Evolutionary conservation across 768 basidiomycete species (phyloP).

Genomic region (Tubosaeta sp.): DNA sequence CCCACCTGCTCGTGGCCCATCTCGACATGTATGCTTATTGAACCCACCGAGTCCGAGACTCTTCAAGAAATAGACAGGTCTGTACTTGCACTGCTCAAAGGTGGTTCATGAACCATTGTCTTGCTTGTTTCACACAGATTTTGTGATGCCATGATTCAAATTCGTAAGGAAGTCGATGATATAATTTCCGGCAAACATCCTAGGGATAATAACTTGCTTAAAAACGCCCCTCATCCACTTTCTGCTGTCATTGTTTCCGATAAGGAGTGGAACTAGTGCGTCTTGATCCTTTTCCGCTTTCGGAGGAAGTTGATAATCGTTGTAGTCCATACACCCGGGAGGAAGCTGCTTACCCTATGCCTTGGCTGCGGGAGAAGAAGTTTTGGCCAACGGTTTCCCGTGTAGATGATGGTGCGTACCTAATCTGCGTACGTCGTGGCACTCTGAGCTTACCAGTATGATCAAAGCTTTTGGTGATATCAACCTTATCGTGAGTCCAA

Average conservation of each 20-base stretch:
- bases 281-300: neutral
- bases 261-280: slow-evolving; percentile 81
- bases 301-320: slow-evolving; percentile 4
- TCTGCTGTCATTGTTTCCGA: slow-evolving; percentile 68
- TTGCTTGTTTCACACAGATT: slow-evolving; percentile 48
- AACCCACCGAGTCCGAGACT: slow-evolving; percentile 95
- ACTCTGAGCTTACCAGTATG: slow-evolving; percentile 4
- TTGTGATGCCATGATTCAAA: slow-evolving; percentile 98
- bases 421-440: neutral
- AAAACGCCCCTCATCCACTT: slow-evolving; percentile 91
- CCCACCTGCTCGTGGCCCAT: slow-evolving; percentile 99
- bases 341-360: slow-evolving; percentile 85
- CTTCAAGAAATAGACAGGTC: slow-evolving; percentile 89
- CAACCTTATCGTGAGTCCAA: slow-evolving; percentile 74
- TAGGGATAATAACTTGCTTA: slow-evolving; percentile 85
- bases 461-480: slow-evolving; percentile 82
- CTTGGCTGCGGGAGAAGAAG: slow-evolving; percentile 81
- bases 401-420: slow-evolving; percentile 83
- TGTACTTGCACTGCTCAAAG: slow-evolving; percentile 5
- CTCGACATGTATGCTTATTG: slow-evolving; percentile 94
- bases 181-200: slow-evolving; percentile 85
- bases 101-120: neutral
- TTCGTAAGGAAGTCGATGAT: slow-evolving; percentile 87
- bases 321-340: slow-evolving; percentile 86
- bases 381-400: slow-evolving; percentile 95